phyloP scores from a whole-genome alignment of 2,329 filamentous ascomycete species.

The Xylariaceae sp. region DNA sequence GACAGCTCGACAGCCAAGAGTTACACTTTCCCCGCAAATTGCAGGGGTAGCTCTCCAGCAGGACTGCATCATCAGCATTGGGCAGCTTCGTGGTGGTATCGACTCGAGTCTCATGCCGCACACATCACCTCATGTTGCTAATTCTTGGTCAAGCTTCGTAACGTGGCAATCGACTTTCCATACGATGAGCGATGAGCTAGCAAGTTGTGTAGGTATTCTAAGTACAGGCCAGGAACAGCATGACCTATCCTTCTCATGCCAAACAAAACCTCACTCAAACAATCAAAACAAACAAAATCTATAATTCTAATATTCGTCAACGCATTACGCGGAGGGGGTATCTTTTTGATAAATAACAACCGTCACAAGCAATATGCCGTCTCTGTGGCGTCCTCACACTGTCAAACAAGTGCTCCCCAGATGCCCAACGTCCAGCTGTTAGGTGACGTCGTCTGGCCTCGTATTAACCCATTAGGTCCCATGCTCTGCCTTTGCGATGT shows the following conservation, averaged over 20 bases:
- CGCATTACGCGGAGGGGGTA: slow-evolving; percentile 8
- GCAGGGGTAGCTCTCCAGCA: no score
- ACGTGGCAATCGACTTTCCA: no score
- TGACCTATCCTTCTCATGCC: neutral
- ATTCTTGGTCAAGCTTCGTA: no score
- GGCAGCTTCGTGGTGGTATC: no score
- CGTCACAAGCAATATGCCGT: neutral
- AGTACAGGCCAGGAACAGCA: neutral
- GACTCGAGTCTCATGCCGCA: no score
- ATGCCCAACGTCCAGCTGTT: slow-evolving; percentile 58
- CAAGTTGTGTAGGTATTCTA: no score
- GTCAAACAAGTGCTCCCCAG: slow-evolving; percentile 50
- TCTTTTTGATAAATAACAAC: slow-evolving; percentile 11
- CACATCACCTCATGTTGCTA: no score
- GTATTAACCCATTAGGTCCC: slow-evolving; percentile 50
- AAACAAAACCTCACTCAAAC: neutral
- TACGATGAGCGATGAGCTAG: no score
- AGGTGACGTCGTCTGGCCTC: slow-evolving; percentile 37
- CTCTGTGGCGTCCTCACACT: neutral
- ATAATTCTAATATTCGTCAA: slow-evolving; percentile 2
- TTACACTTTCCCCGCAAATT: no score
- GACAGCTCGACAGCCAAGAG: no score
- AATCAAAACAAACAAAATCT: neutral
- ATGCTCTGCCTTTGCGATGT: slow-evolving; percentile 59
- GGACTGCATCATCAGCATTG: no score